Conservation (phyloP, 2,329 filamentous ascomycete genomes). For the Plectosphaerella plurivora region DNA sequence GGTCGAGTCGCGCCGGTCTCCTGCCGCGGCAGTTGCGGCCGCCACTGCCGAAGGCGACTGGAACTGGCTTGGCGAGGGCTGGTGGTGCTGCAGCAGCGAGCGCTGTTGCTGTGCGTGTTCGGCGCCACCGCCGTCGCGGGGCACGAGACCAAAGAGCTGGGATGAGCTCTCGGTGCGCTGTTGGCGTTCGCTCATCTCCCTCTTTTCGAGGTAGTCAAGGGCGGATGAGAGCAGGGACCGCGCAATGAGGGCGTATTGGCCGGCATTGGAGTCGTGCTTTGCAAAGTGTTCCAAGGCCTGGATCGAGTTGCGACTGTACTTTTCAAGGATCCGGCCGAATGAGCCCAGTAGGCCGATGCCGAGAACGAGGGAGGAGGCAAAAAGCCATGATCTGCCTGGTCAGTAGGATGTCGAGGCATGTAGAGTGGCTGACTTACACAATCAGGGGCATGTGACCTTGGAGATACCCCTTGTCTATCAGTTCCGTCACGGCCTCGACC, state of each 20-base stretch:
- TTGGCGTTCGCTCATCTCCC: constrained; percentile 40
- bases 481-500: constrained; percentile 42
- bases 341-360: constrained; percentile 46
- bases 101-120: constrained; percentile 7
- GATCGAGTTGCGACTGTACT: constrained; percentile 43
- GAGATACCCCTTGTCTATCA: constrained; percentile 36
- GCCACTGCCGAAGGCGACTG: not conserved
- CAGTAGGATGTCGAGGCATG: not conserved
- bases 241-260: constrained; percentile 49
- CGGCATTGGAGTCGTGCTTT: constrained; percentile 42
- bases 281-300: constrained; percentile 44
- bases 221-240: constrained; percentile 43
- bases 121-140: constrained; percentile 17
- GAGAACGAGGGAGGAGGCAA: constrained; percentile 47
- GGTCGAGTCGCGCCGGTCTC: not conserved
- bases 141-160: constrained; percentile 46
- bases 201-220: constrained; percentile 40
- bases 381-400: constrained; percentile 43
- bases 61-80: constrained; percentile 10
- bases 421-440: constrained; percentile 34
- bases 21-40: not conserved
- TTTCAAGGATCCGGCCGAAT: constrained; percentile 48
- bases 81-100: constrained; percentile 8
- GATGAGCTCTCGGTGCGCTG: constrained; percentile 45
- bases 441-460: constrained; percentile 43